These are phyloP conservation scores for Tephrocybe sp. DNA, from an alignment of 768 basidiomycete genomes.

Conservation along the genomic window DNA sequence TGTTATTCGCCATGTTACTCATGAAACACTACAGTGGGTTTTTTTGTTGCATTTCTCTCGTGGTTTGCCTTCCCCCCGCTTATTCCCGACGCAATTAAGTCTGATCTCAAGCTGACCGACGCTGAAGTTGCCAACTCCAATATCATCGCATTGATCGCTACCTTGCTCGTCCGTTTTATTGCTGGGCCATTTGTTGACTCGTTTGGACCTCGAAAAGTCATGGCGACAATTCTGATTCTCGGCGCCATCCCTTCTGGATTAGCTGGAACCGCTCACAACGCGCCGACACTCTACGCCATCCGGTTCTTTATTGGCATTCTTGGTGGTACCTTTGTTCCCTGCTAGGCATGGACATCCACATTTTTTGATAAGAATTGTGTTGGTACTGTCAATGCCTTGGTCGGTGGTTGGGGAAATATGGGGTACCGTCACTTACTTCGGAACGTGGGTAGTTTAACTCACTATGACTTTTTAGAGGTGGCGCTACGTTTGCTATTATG, in stretches of 20 bases:
- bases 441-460: neutral
- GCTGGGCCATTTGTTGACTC: conserved; percentile 52
- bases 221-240: conserved; percentile 51
- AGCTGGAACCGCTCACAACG: conserved; percentile 47
- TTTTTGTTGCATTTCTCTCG: conserved; percentile 49
- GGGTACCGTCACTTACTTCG: conserved; percentile 23
- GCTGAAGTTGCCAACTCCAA: conserved; percentile 53
- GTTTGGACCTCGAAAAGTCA: conserved; percentile 54
- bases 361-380: conserved; percentile 55
- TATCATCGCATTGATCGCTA: conserved; percentile 45
- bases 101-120: conserved; percentile 47
- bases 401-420: conserved; percentile 55
- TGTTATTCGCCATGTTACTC: neutral
- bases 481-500: conserved; percentile 59
- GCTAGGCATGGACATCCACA: conserved; percentile 59
- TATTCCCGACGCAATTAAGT: conserved; percentile 53
- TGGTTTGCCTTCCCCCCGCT: conserved; percentile 68
- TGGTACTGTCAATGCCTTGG: conserved; percentile 51
- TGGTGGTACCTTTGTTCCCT: conserved; percentile 61
- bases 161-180: conserved; percentile 45
- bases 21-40: conserved; percentile 31
- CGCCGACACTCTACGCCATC: conserved; percentile 25
- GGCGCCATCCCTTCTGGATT: conserved; percentile 62
- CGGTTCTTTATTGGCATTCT: conserved; percentile 64
- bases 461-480: conserved; percentile 28